Base-by-base conservation (phyloP, 1,284 basidiomycete species). In the Ceratobasidium papillatum region DNA sequence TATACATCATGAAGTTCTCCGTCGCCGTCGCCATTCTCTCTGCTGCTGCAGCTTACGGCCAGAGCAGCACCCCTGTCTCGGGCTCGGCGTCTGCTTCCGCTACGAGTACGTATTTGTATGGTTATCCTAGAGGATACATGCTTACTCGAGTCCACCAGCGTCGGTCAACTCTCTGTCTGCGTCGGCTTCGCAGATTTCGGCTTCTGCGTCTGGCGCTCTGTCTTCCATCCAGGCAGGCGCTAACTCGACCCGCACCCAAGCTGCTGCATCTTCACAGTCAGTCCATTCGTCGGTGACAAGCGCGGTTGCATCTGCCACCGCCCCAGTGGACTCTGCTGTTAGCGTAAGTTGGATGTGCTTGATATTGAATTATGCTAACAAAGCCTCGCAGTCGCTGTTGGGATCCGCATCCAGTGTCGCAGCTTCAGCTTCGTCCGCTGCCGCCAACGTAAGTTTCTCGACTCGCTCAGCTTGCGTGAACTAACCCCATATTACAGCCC, bases 41-140 rank as follows among this genome's bases (percentile, higher is more conserved):
- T 14, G 71, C 59, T n/a, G 71, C 47, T 47, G 71, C 71, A 27
- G 71, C 52, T 47, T 73, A 73, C 34, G 71, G 71, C 25, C 71
- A 73, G 59, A 62, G 69, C 58, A 63, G 12, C 30, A n/a, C n/a
- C n/a, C n/a, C n/a, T n/a, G n/a, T n/a, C n/a, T n/a, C n/a, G n/a
- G n/a, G n/a, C n/a, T n/a, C n/a, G n/a, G n/a, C n/a, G n/a, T 38
- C 30, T 22, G 32, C n/a, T 12, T 58, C 69, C n/a, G 4, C 19
- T 14, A 61, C 56, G 7, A 52, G 69, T 62, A 62, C 8, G 69
- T 22, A 8, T 49, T 17, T 30, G 14, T 45, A 25, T 22, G 45
- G 51, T 30, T n/a, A n/a, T 8, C 25, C 22, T 11, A 12, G 30
- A 12, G 1, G 51, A 51, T 49, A 19, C 3, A 22, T 43, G 27